phyloP scores from a whole-genome alignment of 176 grass and related monocot species.

The Oryza australiensis region DNA sequence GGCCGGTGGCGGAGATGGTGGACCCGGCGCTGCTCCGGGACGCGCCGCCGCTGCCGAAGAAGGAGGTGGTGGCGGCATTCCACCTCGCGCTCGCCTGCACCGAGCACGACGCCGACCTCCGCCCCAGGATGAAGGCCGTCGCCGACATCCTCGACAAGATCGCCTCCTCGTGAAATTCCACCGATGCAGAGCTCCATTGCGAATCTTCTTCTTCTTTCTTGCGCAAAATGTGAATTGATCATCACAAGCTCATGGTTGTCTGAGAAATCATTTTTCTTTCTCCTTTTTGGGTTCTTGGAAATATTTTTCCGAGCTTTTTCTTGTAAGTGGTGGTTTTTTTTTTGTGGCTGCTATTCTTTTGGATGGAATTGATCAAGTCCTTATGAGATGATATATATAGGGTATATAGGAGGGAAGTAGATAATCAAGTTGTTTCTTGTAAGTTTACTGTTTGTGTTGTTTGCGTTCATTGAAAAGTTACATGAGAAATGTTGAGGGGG shows the following conservation, averaged over 20 bases:
- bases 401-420: neutral
- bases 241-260: neutral
- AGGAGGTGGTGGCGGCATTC: conserved; percentile 80
- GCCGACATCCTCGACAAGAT: conserved; percentile 81
- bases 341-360: conserved; percentile 21
- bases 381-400: conserved; percentile 11
- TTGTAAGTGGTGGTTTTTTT: neutral
- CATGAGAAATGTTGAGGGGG: no score
- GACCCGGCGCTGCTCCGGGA: conserved; percentile 55
- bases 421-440: neutral
- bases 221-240: neutral
- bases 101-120: conserved; percentile 51
- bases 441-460: neutral
- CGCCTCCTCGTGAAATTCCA: neutral
- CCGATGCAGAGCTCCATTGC: no score
- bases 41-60: conserved; percentile 47
- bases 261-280: neutral
- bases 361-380: neutral
- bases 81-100: conserved; percentile 77
- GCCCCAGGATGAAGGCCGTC: conserved; percentile 80
- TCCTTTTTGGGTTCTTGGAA: neutral
- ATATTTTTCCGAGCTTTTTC: neutral
- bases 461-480: neutral
- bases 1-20: conserved; percentile 64
- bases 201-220: neutral